Evolutionary conservation across 208 protist genomes (phyloP).

Genomic region (Naegleria gruberi): DNA sequence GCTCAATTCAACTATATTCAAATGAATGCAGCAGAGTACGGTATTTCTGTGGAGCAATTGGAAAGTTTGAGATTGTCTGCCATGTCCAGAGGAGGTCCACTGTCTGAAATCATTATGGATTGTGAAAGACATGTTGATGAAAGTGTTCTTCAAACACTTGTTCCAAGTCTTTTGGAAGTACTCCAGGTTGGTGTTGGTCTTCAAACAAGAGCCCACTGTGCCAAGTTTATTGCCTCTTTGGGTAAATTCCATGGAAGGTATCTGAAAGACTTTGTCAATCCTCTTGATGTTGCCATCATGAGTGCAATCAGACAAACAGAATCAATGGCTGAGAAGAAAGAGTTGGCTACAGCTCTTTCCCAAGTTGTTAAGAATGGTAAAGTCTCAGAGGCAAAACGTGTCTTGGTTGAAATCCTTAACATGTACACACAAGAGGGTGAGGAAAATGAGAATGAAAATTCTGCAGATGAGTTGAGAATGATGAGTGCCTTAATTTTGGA

Average conservation of each 20-base stretch:
- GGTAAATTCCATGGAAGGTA: not conserved
- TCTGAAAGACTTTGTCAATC: not conserved
- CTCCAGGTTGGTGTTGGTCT: not conserved
- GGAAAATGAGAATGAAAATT: not conserved
- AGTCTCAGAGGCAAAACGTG: not conserved
- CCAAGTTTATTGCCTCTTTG: not conserved
- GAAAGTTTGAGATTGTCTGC: not conserved
- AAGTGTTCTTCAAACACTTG: not conserved
- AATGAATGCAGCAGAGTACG: not conserved
- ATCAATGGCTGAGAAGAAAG: not conserved
- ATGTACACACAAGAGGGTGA: not conserved
- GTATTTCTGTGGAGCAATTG: not conserved
- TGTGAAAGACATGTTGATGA: constrained; percentile 12
- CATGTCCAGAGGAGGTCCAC: not conserved
- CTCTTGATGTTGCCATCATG: not conserved
- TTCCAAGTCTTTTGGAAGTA: constrained; percentile 13
- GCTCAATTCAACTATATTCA: not conserved
- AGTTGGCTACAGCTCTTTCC: not conserved
- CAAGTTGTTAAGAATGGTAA: not conserved
- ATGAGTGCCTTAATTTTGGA: not conserved
- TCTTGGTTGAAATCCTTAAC: not conserved
- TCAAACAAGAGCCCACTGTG: not conserved
- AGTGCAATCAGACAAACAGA: not conserved
- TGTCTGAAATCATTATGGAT: not conserved
- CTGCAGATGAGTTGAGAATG: not conserved